phyloP scores from a whole-genome alignment of 2,329 filamentous ascomycete genomes.

The Ambrosiella beaveri region DNA sequence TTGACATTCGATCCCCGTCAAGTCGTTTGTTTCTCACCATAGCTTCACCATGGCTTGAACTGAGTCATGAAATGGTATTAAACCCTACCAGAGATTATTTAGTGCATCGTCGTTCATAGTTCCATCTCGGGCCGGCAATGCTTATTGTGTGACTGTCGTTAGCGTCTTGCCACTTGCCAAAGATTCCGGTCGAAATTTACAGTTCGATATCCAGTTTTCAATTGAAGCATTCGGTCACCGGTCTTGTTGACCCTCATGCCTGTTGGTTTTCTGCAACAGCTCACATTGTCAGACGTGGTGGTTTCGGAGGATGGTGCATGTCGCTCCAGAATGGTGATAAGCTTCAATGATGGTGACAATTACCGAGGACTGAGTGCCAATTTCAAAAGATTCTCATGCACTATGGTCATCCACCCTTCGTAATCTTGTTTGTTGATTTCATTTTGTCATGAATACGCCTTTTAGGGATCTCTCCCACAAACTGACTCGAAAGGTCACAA shows the following conservation, averaged over 20 bases:
- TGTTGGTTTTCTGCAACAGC: not conserved
- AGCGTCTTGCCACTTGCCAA: not conserved
- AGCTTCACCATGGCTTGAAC: not conserved
- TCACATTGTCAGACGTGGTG: not conserved
- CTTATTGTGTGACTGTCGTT: not conserved
- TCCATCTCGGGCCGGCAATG: too few relatives aligned
- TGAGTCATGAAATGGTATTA: too few relatives aligned
- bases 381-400: not conserved
- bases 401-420: not conserved
- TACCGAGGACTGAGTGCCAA: not conserved
- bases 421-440: not conserved
- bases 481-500: not conserved
- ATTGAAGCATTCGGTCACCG: too few relatives aligned
- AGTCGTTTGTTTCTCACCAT: not conserved
- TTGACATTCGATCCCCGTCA: not conserved
- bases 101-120: too few relatives aligned
- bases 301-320: not conserved
- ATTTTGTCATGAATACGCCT: too few relatives aligned
- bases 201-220: not conserved
- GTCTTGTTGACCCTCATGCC: not conserved
- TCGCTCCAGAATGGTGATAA: not conserved
- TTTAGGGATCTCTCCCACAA: too few relatives aligned
- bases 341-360: not conserved
- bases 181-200: not conserved
- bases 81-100: not conserved